Evolutionary conservation across 2,329 filamentous ascomycete genomes (phyloP), one percentile per base, ranked within the genome.

Genomic region (Sporothrix variecibatus): DNA sequence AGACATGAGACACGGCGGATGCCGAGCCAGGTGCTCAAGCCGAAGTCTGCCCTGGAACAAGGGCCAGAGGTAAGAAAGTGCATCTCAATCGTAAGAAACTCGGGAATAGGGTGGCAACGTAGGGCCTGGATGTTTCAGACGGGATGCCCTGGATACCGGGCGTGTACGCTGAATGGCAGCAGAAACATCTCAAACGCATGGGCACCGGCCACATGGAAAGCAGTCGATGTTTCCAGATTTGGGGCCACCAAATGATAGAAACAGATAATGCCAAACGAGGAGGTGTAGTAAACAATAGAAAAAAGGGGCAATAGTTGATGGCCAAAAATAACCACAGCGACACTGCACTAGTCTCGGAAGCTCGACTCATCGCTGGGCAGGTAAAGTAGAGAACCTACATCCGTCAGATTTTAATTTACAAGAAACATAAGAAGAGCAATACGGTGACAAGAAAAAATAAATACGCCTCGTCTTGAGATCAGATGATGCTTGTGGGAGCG

Each of bases 391-490:
- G 9, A 8, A 11, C 8, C 60, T 23, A n/a, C 34, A 40, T 15
- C 23, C 34, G 9, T 38, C 17, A 40, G 20, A 38, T 3, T n/a
- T 11, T 2, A 64, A 64, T 64, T 31, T 11, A 64, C 20, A 23
- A 40, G 60, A 40, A 64, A 64, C 60, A 23, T 2, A 40, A n/a
- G 31, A 38, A 12, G 34, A 38, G 17, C 31, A 34, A n/a, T 2
- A 38, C 11, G 6, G 31, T 5, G 2, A 40, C 1, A 40, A 64
- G n/a, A 64, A 40, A 3, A 64, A 9, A 6, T 9, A 71, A 60
- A 71, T 56, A 46, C 23, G 51, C 69, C n/a, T 46, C n/a, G 46
- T 40, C 38, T 43, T n/a, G 4, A 46, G 53, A 71, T 71, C 69
- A 71, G 69, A 71, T 56, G 67, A 70, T 70, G 28, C 38, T 40